Evolutionary conservation across 2,329 filamentous ascomycete species (phyloP), one percentile per base, ranked within the genome.

Genomic region (Fusarium sp.): DNA sequence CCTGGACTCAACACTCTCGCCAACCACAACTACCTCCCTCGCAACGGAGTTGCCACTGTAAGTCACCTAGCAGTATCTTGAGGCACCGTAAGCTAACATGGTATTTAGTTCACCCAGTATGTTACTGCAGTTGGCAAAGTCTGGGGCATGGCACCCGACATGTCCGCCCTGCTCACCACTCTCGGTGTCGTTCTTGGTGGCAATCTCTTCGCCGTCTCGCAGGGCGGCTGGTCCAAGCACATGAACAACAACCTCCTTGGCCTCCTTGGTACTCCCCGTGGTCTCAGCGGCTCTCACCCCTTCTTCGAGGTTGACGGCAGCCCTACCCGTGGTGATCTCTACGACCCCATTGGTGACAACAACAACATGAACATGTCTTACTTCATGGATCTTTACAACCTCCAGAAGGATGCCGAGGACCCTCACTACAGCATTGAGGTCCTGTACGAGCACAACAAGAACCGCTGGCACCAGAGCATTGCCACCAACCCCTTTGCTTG

Each of bases 261-360:
- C 2, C 75, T 85, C 5, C 72, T 85, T 1, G 71, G 71, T 20
- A 78, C 77, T 17, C 83, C 83, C 0, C 80, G 80, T 41, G 84
- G 84, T 7, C 78, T 87, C 3, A 75, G 75, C 15, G 82, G 83
- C n/a, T 82, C 82, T 5, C 86, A 88, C 73, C 86, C 87, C 72
- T 82, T 83, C 56, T 83, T 86, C 68, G 86, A 88, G 76, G 77
- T 81, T 1, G 86, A 88, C 73, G 82, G 78, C 0, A 87, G 84
- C 43, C 79, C 81, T 44, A 86, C 84, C 0, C 81, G 85, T 4
- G 80, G 82, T 35, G 85, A 87, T 58, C 74, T 88, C 0, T 87
- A 87, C 71, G 68, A 79, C 13, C 50, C 68, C 4, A 83, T 80
- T 2, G 82, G 83, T 6, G 82, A 88, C 64, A 80, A 81, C 52